These are phyloP conservation scores for Solanum okadae DNA, from an alignment of 257 asterid genomes.

Conservation along the genomic window DNA sequence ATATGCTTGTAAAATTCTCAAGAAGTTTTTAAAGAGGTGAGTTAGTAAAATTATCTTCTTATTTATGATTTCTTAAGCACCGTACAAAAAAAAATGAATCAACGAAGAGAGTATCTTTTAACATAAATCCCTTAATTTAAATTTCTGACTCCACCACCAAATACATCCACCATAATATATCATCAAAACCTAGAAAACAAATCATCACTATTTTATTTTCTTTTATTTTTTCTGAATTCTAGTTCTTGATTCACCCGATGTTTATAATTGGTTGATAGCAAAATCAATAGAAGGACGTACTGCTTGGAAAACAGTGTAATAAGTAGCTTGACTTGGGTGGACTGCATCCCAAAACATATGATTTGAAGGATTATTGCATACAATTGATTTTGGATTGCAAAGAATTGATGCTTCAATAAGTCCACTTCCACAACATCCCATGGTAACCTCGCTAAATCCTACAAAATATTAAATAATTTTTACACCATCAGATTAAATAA, in stretches of 20 bases:
- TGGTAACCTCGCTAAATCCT: conserved; percentile 41
- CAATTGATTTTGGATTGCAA: conserved; percentile 30
- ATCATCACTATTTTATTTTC: too few relatives aligned
- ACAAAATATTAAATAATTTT: background rate
- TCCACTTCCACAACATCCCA: conserved; percentile 73
- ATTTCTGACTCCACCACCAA: background rate
- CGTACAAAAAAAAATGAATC: too few relatives aligned
- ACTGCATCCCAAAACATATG: conserved; percentile 58
- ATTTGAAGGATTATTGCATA: conserved; percentile 43
- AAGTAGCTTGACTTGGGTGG: conserved; percentile 55
- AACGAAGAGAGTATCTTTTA: too few relatives aligned
- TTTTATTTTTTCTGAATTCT: too few relatives aligned
- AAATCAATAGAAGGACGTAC: conserved; percentile 20
- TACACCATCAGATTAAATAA: background rate
- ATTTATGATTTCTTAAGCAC: too few relatives aligned
- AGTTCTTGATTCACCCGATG: background rate
- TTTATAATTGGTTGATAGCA: background rate
- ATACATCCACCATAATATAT: background rate
- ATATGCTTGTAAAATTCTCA: too few relatives aligned
- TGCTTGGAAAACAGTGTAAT: conserved; percentile 18
- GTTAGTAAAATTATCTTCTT: too few relatives aligned
- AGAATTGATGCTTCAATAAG: conserved; percentile 19
- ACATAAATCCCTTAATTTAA: too few relatives aligned
- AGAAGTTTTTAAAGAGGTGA: too few relatives aligned
- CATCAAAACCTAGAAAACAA: too few relatives aligned